These are phyloP conservation scores for Sporothrix dimorphospora DNA, from an alignment of 2,329 filamentous ascomycete species.

Conservation along the genomic window DNA sequence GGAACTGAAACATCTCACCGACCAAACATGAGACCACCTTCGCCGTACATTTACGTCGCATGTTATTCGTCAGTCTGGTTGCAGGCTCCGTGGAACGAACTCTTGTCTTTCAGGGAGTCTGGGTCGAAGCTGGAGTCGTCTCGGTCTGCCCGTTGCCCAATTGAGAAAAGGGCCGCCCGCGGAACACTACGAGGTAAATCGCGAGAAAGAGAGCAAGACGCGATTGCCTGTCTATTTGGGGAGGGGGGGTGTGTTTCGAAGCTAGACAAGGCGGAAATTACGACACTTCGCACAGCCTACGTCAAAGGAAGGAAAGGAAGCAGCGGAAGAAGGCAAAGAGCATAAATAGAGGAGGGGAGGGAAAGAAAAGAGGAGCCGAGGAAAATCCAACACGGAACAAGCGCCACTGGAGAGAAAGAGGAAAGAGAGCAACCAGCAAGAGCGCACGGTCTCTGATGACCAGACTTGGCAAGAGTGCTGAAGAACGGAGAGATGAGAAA, in stretches of 20 bases:
- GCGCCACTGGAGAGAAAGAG: background rate
- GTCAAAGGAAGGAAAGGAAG: background rate
- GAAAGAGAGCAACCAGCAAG: background rate
- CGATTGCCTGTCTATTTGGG: background rate
- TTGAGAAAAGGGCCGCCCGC: background rate
- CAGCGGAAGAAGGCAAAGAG: background rate
- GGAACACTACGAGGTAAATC: slow-evolving; percentile 11
- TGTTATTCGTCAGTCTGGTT: background rate
- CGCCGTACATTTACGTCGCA: background rate
- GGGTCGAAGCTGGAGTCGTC: background rate
- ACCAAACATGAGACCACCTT: background rate
- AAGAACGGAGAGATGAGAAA: background rate
- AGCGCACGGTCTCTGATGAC: background rate
- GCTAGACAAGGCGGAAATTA: slow-evolving; percentile 24
- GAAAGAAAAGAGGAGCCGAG: background rate
- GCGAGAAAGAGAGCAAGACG: background rate
- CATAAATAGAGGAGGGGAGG: background rate
- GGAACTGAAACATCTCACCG: no score
- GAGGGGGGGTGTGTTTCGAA: slow-evolving; percentile 11
- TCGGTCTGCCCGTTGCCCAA: background rate
- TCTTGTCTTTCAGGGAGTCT: no score
- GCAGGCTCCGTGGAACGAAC: no score
- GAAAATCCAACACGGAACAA: slow-evolving; percentile 3
- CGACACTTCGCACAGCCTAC: background rate
- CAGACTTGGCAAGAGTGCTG: background rate